Conservation (phyloP, 2,329 filamentous ascomycete species). For the Penicillium freii region DNA sequence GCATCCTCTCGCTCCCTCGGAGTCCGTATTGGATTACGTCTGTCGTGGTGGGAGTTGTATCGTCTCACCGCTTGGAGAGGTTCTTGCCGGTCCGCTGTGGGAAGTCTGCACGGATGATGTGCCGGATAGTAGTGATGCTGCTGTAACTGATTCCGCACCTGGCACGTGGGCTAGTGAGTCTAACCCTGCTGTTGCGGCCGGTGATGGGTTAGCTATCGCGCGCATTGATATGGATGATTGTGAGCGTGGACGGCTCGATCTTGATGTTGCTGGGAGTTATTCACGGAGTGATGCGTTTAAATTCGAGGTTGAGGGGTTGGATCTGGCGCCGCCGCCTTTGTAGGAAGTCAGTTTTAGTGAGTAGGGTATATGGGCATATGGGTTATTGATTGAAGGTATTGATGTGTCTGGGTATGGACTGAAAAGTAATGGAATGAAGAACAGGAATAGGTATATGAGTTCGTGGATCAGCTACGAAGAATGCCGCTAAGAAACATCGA, state of each 20-base stretch:
- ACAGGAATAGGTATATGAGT: background rate
- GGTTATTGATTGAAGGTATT: background rate
- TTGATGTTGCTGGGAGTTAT: constrained; percentile 83
- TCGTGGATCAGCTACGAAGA: background rate
- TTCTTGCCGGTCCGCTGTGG: constrained; percentile 79
- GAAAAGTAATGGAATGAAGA: background rate
- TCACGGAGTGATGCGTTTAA: constrained; percentile 67
- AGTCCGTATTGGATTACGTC: constrained; percentile 48
- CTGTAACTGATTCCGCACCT: constrained; percentile 29
- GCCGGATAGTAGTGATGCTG: constrained; percentile 26
- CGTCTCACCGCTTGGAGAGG: constrained; percentile 71
- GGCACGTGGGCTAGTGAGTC: constrained; percentile 29
- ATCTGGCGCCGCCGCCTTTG: constrained; percentile 57
- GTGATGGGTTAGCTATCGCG: constrained; percentile 58
- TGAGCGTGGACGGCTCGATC: constrained; percentile 72
- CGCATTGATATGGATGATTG: constrained; percentile 88
- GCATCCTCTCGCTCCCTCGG: background rate
- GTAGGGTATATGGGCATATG: background rate
- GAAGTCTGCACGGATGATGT: constrained; percentile 50
- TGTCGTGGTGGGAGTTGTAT: constrained; percentile 82
- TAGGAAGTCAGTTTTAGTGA: background rate
- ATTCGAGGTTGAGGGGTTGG: constrained; percentile 58
- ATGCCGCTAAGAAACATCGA: background rate
- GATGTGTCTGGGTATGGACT: background rate
- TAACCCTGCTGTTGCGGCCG: constrained; percentile 11